Conservation (phyloP, 2,329 filamentous ascomycete genomes). For the Capronia coronata region DNA sequence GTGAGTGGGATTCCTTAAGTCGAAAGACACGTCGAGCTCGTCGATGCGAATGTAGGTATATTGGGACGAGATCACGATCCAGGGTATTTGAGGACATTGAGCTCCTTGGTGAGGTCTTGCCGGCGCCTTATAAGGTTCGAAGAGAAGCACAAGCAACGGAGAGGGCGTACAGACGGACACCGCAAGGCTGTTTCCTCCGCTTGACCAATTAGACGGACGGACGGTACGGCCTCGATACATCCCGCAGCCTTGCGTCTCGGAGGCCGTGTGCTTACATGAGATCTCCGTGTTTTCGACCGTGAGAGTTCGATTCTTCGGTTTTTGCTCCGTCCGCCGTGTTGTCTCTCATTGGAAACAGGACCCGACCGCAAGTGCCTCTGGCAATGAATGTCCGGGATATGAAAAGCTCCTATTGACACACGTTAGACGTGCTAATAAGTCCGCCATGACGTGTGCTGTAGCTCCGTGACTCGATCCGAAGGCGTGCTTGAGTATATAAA, state of each 20-base stretch:
- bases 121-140: neutral
- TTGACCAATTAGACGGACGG: neutral
- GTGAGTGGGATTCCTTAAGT: constrained; percentile 1
- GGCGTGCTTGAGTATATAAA: neutral
- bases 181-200: neutral
- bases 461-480: neutral
- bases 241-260: neutral
- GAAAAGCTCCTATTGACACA: neutral
- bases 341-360: neutral
- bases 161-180: neutral
- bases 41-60: no score
- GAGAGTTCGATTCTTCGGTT: neutral
- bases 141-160: neutral
- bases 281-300: neutral
- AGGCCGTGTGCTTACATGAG: neutral
- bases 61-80: no score
- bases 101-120: neutral
- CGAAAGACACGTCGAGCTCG: no score
- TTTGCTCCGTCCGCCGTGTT: neutral
- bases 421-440: neutral
- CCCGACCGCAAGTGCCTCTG: neutral
- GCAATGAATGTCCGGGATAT: neutral
- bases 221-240: neutral
- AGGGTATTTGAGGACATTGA: neutral
- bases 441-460: neutral